Percentiles rank a stretch among this genome's conserved stretches.
Conservation (phyloP, 306 rosid species). For the Glycine latifolia region DNA sequence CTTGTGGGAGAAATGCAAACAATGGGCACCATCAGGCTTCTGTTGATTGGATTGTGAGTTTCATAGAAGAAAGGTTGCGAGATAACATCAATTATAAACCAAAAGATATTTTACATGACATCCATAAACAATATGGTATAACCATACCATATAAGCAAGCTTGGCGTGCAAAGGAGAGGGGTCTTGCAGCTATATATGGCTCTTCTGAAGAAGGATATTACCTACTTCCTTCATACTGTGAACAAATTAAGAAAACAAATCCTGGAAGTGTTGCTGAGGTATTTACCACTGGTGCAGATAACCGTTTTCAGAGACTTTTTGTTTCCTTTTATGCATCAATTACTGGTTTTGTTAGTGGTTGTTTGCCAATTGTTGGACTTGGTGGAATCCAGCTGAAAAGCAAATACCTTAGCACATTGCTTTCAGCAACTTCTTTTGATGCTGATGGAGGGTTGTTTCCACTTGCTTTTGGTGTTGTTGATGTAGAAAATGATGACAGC, state of each 20-base stretch:
- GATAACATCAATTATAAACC: slow-evolving; percentile 88
- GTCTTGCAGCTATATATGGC: slow-evolving; percentile 91
- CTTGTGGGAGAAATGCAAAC: slow-evolving; percentile 87
- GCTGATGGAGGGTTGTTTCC: slow-evolving; percentile 95
- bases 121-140: slow-evolving; percentile 84
- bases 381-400: slow-evolving; percentile 91
- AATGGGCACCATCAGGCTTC: slow-evolving; percentile 97
- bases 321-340: slow-evolving; percentile 82
- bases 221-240: slow-evolving; percentile 81
- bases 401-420: slow-evolving; percentile 88
- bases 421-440: slow-evolving; percentile 88
- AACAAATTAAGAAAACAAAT: slow-evolving; percentile 72
- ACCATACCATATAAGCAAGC: slow-evolving; percentile 98
- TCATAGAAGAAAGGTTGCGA: slow-evolving; percentile 85
- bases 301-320: slow-evolving; percentile 82
- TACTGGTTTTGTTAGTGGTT: slow-evolving; percentile 85
- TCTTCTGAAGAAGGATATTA: slow-evolving; percentile 92
- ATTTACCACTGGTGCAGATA: slow-evolving; percentile 71
- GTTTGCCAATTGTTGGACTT: slow-evolving; percentile 84
- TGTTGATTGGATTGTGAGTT: slow-evolving; percentile 93
- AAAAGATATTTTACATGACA: slow-evolving; percentile 91
- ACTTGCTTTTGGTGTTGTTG: slow-evolving; percentile 83
- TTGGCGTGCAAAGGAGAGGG: slow-evolving; percentile 98
- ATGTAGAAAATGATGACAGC: slow-evolving; percentile 84
- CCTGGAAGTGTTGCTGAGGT: slow-evolving; percentile 92